A percentile compares a stretch with the other conserved stretches of the same genome.
phyloP scores from a whole-genome alignment of 345 rosid species.

The Rhodamnia argentea region DNA sequence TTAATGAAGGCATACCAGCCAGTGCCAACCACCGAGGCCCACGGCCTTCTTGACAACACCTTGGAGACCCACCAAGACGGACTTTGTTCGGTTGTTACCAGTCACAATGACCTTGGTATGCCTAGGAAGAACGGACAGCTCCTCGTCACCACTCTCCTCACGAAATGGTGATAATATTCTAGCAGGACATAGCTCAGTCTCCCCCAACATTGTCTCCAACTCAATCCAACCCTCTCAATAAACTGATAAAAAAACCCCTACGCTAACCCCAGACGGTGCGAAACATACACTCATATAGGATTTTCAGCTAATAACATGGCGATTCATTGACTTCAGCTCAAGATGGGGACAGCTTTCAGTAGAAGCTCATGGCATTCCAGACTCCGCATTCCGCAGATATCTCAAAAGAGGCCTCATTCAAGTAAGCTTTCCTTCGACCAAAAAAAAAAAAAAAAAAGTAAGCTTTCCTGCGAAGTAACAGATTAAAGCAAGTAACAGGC shows the following conservation, averaged over 20 bases:
- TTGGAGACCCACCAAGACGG: conserved; percentile 55
- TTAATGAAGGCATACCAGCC: conserved; percentile 38
- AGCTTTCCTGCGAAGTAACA: not conserved
- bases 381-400: not conserved
- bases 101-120: conserved; percentile 64
- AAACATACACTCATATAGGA: not conserved
- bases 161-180: conserved; percentile 39
- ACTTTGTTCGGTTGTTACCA: conserved; percentile 61
- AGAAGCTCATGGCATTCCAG: not conserved
- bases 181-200: conserved; percentile 27
- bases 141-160: conserved; percentile 59
- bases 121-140: conserved; percentile 54
- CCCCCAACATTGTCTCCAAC: conserved; percentile 16
- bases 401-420: not conserved
- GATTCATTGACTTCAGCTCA: not conserved
- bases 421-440: not conserved
- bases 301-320: not conserved
- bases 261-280: not conserved
- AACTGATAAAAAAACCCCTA: not conserved
- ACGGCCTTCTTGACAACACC: conserved; percentile 78
- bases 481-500: not conserved
- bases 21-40: conserved; percentile 74
- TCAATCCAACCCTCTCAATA: not conserved
- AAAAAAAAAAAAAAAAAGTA: no score
- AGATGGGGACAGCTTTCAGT: not conserved